Evolutionary conservation across 1,284 basidiomycete genomes (phyloP).

Genomic region (Flammula alnicola): DNA sequence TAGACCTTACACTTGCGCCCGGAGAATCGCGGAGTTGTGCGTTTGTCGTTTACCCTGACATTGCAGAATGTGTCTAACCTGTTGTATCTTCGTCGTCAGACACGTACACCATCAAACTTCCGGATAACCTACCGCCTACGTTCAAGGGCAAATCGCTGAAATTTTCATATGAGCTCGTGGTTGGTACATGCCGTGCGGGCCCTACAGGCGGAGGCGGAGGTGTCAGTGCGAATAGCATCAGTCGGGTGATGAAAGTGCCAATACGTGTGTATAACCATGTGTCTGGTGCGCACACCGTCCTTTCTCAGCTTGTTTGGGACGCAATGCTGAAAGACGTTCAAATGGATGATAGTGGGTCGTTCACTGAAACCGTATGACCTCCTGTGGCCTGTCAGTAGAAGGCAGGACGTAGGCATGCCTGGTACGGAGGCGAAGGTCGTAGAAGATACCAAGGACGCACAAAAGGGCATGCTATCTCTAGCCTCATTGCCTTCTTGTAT

Average conservation of each 20-base stretch:
- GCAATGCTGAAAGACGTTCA: background rate
- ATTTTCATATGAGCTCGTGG: slow-evolving; percentile 88
- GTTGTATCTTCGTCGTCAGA: slow-evolving; percentile 52
- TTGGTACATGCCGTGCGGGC: slow-evolving; percentile 81
- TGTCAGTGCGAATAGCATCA: slow-evolving; percentile 57
- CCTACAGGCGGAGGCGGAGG: slow-evolving; percentile 29
- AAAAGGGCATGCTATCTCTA: slow-evolving; percentile 6
- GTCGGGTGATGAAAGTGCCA: slow-evolving; percentile 86
- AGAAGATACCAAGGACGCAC: slow-evolving; percentile 28
- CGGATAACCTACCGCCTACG: slow-evolving; percentile 85
- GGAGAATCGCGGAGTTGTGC: slow-evolving; percentile 84
- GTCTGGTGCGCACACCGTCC: slow-evolving; percentile 52
- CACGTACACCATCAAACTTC: slow-evolving; percentile 77
- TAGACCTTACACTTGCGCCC: slow-evolving; percentile 77
- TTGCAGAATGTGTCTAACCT: slow-evolving; percentile 5
- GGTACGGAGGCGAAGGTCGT: slow-evolving; percentile 37
- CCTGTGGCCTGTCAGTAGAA: slow-evolving; percentile 65
- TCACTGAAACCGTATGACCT: slow-evolving; percentile 66
- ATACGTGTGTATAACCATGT: slow-evolving; percentile 89
- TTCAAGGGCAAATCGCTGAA: slow-evolving; percentile 83
- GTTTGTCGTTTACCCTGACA: slow-evolving; percentile 35
- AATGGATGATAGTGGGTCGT: slow-evolving; percentile 49
- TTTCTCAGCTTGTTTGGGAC: slow-evolving; percentile 1
- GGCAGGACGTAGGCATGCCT: slow-evolving; percentile 30
- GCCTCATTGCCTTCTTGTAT: slow-evolving; percentile 22